phyloP scores from a whole-genome alignment of 306 rosid genomes.

The Macrotyloma uniflorum region DNA sequence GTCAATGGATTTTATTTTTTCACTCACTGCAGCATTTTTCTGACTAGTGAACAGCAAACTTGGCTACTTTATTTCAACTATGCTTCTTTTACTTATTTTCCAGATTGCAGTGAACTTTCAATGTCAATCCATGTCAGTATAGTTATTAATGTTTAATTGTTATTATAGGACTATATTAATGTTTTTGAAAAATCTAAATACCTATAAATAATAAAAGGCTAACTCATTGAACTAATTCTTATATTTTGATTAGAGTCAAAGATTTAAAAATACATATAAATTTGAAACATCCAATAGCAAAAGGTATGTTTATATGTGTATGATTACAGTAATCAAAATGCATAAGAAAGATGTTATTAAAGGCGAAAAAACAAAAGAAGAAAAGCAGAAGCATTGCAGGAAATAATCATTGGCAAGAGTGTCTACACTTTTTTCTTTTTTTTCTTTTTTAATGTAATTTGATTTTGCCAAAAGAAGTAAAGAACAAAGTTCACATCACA shows the following conservation, averaged over 20 bases:
- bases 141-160: too few species aligned
- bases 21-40: too few species aligned
- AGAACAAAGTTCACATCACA: not conserved
- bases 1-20: not conserved
- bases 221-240: not conserved
- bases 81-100: too few species aligned
- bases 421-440: slow-evolving; percentile 25
- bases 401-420: slow-evolving; percentile 37
- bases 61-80: not conserved
- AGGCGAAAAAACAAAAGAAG: not conserved
- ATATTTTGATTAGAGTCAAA: not conserved
- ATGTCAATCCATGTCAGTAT: too few species aligned
- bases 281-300: not conserved
- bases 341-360: not conserved
- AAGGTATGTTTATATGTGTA: not conserved
- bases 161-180: too few species aligned
- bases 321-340: slow-evolving; percentile 4
- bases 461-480: not conserved
- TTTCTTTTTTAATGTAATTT: not conserved
- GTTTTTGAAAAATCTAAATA: too few species aligned
- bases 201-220: not conserved
- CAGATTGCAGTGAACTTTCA: too few species aligned
- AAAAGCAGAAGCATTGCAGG: slow-evolving; percentile 10
- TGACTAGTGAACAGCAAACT: too few species aligned
- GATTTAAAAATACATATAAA: not conserved